Evolutionary conservation across 345 rosid genomes (phyloP).

Genomic region (Dimocarpus longan): DNA sequence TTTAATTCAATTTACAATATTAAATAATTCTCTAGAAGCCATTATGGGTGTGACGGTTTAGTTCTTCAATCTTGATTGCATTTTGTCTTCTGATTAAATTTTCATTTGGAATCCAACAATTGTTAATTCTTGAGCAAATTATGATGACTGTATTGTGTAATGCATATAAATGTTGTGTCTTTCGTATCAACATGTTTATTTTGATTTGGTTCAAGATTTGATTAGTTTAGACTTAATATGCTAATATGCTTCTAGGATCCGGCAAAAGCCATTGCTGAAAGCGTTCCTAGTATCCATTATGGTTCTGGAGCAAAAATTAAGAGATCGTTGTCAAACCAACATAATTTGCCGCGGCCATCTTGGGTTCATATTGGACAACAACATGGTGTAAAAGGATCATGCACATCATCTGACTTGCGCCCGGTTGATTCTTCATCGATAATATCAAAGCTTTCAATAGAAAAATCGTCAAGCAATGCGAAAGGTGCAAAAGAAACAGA

Average conservation of each 20-base stretch:
- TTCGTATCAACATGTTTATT: background rate
- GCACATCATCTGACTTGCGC: conserved; percentile 45
- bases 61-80: background rate
- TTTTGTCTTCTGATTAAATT: background rate
- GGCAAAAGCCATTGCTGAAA: conserved; percentile 45
- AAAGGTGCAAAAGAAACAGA: conserved; percentile 40
- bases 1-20: background rate
- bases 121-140: background rate
- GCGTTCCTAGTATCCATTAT: conserved; percentile 44
- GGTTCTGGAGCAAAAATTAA: conserved; percentile 94
- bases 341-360: conserved; percentile 52
- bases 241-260: conserved; percentile 45
- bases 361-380: conserved; percentile 64
- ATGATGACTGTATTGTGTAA: background rate
- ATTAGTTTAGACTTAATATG: background rate
- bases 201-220: conserved; percentile 5
- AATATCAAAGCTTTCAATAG: conserved; percentile 32
- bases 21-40: background rate
- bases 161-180: background rate
- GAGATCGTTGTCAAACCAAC: conserved; percentile 58
- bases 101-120: background rate
- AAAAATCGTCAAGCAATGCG: conserved; percentile 31
- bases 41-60: background rate
- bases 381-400: conserved; percentile 35
- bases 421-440: conserved; percentile 75